These are phyloP conservation scores for Mercurialis annua DNA, from an alignment of 345 rosid species.

Conservation along the genomic window DNA sequence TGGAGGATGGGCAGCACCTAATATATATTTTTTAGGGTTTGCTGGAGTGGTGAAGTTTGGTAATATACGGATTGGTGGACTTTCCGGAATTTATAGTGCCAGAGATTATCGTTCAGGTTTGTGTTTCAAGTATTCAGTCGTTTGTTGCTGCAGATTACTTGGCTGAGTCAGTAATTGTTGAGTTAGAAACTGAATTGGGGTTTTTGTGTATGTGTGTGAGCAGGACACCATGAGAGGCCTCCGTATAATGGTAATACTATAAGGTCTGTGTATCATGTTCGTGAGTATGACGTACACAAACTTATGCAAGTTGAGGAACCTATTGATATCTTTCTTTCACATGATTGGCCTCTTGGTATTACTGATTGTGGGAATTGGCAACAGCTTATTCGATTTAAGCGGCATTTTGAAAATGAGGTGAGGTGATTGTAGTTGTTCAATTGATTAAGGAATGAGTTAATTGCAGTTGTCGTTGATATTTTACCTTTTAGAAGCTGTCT, in stretches of 20 bases:
- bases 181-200: background rate
- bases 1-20: conserved; percentile 96
- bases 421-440: background rate
- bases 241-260: conserved; percentile 66
- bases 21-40: conserved; percentile 75
- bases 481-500: background rate
- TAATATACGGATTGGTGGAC: conserved; percentile 78
- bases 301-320: conserved; percentile 81
- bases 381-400: conserved; percentile 57
- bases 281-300: conserved; percentile 87
- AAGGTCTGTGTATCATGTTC: conserved; percentile 81
- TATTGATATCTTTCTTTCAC: conserved; percentile 84
- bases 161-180: background rate
- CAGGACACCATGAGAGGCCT: conserved; percentile 87
- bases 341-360: conserved; percentile 93
- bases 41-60: conserved; percentile 89
- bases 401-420: conserved; percentile 66
- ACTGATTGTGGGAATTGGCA: conserved; percentile 73
- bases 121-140: background rate
- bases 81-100: conserved; percentile 79
- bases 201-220: conserved; percentile 24
- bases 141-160: background rate
- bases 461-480: background rate
- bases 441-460: background rate
- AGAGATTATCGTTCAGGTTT: conserved; percentile 60